Percentiles rank a stretch among this genome's conserved stretches.
Evolutionary conservation across 2,329 filamentous ascomycete species (phyloP).

Genomic region (Clarireedia sp.): DNA sequence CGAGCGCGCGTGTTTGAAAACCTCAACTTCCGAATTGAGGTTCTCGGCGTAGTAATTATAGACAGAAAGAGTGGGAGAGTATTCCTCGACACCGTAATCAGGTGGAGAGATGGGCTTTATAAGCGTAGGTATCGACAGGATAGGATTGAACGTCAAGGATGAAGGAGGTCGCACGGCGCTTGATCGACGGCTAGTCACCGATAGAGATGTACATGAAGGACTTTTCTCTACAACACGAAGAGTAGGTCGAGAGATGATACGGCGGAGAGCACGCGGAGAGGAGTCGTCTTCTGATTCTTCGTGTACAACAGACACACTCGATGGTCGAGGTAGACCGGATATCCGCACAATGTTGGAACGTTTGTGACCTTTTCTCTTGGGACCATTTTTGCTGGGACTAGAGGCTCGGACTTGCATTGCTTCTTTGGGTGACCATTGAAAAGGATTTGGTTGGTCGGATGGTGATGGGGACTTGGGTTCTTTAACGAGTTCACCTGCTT

Average conservation of each 20-base stretch:
- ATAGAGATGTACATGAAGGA: conserved; percentile 10
- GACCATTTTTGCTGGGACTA: conserved; percentile 9
- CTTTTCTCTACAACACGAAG: conserved; percentile 12
- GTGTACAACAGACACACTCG: conserved; percentile 20
- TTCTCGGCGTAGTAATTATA: conserved; percentile 20
- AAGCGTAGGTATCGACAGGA: conserved; percentile 10
- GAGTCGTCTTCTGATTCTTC: conserved; percentile 22
- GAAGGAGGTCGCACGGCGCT: conserved; percentile 17
- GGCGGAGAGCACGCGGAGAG: conserved; percentile 1
- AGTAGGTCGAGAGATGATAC: conserved; percentile 7
- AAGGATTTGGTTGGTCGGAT: conserved; percentile 16
- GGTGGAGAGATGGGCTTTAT: background rate
- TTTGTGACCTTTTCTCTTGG: conserved; percentile 21
- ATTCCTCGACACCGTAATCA: conserved; percentile 2
- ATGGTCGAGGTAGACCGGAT: conserved; percentile 19
- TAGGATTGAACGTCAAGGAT: conserved; percentile 18
- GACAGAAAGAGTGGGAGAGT: conserved; percentile 20
- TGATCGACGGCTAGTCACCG: conserved; percentile 3
- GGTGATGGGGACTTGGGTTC: background rate
- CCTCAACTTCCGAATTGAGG: conserved; percentile 17
- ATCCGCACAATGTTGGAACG: conserved; percentile 22
- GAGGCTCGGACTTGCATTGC: conserved; percentile 13
- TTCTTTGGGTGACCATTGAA: conserved; percentile 24
- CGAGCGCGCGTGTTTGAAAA: conserved; percentile 12
- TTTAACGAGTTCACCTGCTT: conserved; percentile 7